Evolutionary conservation across 805 yeast species (phyloP).

Genomic region (Wilhelminamyces savonicus): DNA sequence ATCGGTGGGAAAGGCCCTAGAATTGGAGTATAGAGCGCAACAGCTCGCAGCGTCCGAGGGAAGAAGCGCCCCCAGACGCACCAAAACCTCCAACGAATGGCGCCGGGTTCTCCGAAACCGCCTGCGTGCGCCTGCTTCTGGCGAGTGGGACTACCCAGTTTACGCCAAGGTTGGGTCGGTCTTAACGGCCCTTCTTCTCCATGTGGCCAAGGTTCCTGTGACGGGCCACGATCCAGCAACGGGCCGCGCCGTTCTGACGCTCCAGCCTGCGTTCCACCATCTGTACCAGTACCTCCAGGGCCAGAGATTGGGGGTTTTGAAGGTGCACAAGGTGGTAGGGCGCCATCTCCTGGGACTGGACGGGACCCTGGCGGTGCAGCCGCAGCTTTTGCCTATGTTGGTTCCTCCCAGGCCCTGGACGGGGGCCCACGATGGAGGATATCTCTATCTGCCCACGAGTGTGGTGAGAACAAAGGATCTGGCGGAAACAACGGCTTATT

Average conservation of each 20-base stretch:
- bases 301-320: constrained; percentile 72
- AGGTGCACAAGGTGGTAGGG: constrained; percentile 64
- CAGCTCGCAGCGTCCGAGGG: constrained; percentile 52
- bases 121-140: constrained; percentile 4
- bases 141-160: constrained; percentile 20
- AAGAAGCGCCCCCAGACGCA: constrained; percentile 35
- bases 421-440: constrained; percentile 79
- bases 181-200: constrained; percentile 65
- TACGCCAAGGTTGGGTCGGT: constrained; percentile 74
- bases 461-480: constrained; percentile 77
- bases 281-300: constrained; percentile 79
- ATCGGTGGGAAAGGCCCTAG: constrained; percentile 78
- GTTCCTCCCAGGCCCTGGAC: constrained; percentile 89
- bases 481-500: constrained; percentile 84
- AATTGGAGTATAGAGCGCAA: constrained; percentile 75
- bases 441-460: constrained; percentile 53
- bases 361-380: constrained; percentile 61
- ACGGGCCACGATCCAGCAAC: constrained; percentile 78
- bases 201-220: constrained; percentile 78
- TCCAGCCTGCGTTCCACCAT: constrained; percentile 88
- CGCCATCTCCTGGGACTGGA: constrained; percentile 62
- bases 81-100: constrained; percentile 43
- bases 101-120: constrained; percentile 33
- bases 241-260: constrained; percentile 56
- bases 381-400: constrained; percentile 90